These are phyloP conservation scores for Aspergillus amoenus DNA, from an alignment of 2,329 filamentous ascomycete species.

Conservation along the genomic window DNA sequence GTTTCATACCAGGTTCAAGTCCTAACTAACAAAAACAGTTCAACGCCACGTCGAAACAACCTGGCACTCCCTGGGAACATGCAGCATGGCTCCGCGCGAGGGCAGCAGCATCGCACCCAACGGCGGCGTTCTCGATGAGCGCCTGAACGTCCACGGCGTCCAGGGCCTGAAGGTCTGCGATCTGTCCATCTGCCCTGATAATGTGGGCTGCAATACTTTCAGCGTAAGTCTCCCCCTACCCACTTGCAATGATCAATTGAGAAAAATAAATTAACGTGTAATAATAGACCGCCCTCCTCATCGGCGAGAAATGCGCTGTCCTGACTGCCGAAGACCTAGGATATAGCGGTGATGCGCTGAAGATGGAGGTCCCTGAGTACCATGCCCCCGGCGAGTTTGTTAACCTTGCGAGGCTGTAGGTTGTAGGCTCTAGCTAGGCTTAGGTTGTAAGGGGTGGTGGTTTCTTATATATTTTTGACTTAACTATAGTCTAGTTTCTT, in stretches of 20 bases:
- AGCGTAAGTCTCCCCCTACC: constrained; percentile 31
- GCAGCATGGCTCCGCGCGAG: constrained; percentile 73
- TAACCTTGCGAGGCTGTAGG: constrained; percentile 1
- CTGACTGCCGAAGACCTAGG: constrained; percentile 72
- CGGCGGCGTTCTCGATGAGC: constrained; percentile 69
- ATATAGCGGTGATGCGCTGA: constrained; percentile 68
- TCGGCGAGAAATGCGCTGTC: constrained; percentile 72
- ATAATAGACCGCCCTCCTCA: constrained; percentile 66
- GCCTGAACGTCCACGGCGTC: constrained; percentile 75
- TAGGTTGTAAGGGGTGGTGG: no score
- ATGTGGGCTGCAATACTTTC: constrained; percentile 69
- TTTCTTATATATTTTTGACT: no score
- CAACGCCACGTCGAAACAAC: constrained; percentile 74
- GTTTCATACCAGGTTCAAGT: background rate
- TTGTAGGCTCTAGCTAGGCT: no score
- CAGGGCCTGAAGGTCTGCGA: constrained; percentile 76
- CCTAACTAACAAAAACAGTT: constrained; percentile 35
- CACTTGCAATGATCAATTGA: background rate
- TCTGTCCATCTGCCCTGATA: constrained; percentile 74
- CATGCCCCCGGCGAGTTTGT: constrained; percentile 48
- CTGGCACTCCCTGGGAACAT: constrained; percentile 68
- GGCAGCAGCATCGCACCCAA: constrained; percentile 80
- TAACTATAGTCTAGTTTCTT: no score
- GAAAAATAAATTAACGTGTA: background rate
- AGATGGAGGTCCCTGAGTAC: constrained; percentile 73